phyloP scores from a whole-genome alignment of 805 yeast species.

The Zygosaccharomyces bailii region DNA sequence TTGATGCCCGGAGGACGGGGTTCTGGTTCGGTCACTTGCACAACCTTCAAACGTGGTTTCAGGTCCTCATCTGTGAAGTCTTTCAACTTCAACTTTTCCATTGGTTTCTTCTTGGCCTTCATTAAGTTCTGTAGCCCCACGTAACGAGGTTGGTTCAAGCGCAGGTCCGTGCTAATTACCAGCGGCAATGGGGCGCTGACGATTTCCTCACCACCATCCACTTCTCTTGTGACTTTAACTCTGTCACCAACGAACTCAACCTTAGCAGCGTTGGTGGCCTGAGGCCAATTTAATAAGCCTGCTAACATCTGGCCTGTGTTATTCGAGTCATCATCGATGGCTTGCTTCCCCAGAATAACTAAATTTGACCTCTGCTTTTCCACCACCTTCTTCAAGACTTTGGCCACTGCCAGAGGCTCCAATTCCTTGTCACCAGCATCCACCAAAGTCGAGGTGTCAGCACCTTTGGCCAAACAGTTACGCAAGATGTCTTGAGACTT shows the following conservation, averaged over 20 bases:
- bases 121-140: slow-evolving; percentile 94
- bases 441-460: slow-evolving; percentile 76
- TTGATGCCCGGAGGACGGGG: slow-evolving; percentile 76
- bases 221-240: slow-evolving; percentile 79
- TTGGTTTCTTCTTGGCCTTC: slow-evolving; percentile 97
- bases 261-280: slow-evolving; percentile 90
- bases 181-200: slow-evolving; percentile 75
- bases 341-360: slow-evolving; percentile 90
- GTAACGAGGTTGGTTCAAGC: slow-evolving; percentile 92
- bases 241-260: slow-evolving; percentile 54
- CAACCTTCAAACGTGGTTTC: slow-evolving; percentile 58
- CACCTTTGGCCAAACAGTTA: slow-evolving; percentile 93
- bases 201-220: slow-evolving; percentile 92
- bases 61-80: slow-evolving; percentile 66
- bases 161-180: slow-evolving; percentile 86
- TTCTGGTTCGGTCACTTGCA: slow-evolving; percentile 83
- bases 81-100: slow-evolving; percentile 56
- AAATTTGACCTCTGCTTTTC: slow-evolving; percentile 70
- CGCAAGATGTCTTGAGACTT: slow-evolving; percentile 86
- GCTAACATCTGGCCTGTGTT: slow-evolving; percentile 98
- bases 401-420: slow-evolving; percentile 89
- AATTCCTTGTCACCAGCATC: slow-evolving; percentile 69
- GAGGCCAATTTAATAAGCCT: slow-evolving; percentile 92
- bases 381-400: slow-evolving; percentile 69
- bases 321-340: slow-evolving; percentile 91